Conservation (phyloP, 257 asterid species). For the Solanum bulbocastanum region DNA sequence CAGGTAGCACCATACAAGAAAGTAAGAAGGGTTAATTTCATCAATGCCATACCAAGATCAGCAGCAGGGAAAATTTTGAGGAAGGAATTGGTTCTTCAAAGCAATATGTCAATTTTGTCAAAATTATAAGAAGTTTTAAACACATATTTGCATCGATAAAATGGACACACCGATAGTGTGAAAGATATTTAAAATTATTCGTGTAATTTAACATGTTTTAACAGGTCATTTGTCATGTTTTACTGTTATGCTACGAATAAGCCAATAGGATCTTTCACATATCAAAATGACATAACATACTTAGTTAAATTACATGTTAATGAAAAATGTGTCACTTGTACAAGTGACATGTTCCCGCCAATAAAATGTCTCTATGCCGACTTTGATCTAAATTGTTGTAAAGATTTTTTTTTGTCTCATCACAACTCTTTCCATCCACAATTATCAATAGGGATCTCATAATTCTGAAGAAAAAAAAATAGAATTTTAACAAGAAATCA, state of each 20-base stretch:
- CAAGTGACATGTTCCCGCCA: too few species aligned
- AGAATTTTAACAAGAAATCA: too few species aligned
- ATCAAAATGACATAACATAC: not conserved
- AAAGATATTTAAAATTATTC: not conserved
- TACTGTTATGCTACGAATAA: too few species aligned
- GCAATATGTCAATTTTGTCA: slow-evolving; percentile 24
- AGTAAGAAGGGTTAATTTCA: slow-evolving; percentile 50
- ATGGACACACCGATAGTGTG: not conserved
- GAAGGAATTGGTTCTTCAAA: slow-evolving; percentile 37
- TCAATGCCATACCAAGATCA: slow-evolving; percentile 54
- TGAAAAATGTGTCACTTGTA: too few species aligned
- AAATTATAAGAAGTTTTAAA: slow-evolving; percentile 18
- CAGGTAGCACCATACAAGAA: slow-evolving; percentile 61
- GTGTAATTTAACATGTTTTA: not conserved
- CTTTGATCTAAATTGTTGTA: too few species aligned
- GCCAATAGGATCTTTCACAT: not conserved
- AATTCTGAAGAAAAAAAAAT: too few species aligned
- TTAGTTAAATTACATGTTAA: too few species aligned
- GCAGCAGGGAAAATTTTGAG: slow-evolving; percentile 79
- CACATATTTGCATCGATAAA: not conserved
- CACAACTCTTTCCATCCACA: not conserved
- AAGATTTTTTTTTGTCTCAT: not conserved
- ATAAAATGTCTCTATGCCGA: too few species aligned
- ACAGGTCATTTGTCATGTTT: not conserved
- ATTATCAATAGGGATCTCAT: not conserved